These are phyloP conservation scores for Blastobotrys capitulatus DNA, from an alignment of 1,139 yeast species.

Conservation along the genomic window DNA sequence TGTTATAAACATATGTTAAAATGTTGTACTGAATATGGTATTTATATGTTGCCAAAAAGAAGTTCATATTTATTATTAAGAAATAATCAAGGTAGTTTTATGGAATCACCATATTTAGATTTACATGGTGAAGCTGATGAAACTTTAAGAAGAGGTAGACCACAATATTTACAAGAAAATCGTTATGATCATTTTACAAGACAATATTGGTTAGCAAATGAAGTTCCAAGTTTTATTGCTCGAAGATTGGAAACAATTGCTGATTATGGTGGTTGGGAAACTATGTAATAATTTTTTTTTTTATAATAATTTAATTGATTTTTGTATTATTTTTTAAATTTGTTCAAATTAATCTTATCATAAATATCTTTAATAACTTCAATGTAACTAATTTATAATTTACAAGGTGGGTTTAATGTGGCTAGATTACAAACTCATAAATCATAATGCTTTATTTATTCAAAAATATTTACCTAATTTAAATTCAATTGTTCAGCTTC, in stretches of 20 bases:
- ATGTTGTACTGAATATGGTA: constrained; percentile 65
- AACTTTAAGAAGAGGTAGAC: constrained; percentile 66
- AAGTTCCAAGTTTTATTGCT: constrained; percentile 69
- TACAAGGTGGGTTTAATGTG: too few species aligned
- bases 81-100: constrained; percentile 66
- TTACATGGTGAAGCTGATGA: constrained; percentile 82
- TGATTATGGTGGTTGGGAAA: constrained; percentile 96
- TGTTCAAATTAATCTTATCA: too few species aligned
- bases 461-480: too few species aligned
- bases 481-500: constrained; percentile 4
- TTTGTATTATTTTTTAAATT: too few species aligned
- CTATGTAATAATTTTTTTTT: too few species aligned
- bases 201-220: constrained; percentile 73
- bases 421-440: too few species aligned
- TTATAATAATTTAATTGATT: too few species aligned
- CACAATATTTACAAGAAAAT: constrained; percentile 57
- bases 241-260: constrained; percentile 70
- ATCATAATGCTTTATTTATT: too few species aligned
- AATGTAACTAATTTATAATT: too few species aligned
- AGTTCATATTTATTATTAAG: constrained; percentile 63
- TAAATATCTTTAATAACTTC: too few species aligned
- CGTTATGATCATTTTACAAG: constrained; percentile 66
- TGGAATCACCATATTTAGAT: constrained; percentile 80
- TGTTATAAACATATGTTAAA: constrained; percentile 35
- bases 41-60: constrained; percentile 72